Percentiles rank a stretch among this genome's conserved stretches.
Evolutionary conservation across 768 basidiomycete species (phyloP).

Genomic region (Pleurotus citrinopileatus): DNA sequence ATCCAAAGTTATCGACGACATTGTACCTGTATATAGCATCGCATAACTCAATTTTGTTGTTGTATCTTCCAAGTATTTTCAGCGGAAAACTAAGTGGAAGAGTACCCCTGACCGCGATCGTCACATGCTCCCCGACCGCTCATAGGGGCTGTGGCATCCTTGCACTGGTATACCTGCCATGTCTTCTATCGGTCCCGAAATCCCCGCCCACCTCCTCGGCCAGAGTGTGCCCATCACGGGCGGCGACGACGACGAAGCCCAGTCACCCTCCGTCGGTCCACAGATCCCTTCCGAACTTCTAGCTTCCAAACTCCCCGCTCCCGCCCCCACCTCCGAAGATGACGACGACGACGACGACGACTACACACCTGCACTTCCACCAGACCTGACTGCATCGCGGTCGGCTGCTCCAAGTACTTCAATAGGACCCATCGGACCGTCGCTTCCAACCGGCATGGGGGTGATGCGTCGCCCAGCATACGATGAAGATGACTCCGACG

Average conservation of each 20-base stretch:
- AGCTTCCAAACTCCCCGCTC: constrained; percentile 16
- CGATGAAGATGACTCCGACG: constrained; percentile 63
- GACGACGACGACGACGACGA: constrained; percentile 66
- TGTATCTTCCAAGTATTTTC: too few species aligned
- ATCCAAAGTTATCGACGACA: too few species aligned
- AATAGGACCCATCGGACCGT: constrained; percentile 43
- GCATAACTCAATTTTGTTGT: too few species aligned
- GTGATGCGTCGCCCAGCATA: constrained; percentile 27
- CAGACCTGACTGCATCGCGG: constrained; percentile 54
- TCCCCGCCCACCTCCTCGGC: constrained; percentile 47
- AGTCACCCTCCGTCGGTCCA: constrained; percentile 15
- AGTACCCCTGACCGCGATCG: too few species aligned
- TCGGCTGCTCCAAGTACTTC: constrained; percentile 21
- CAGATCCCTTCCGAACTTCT: too few species aligned
- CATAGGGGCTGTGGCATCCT: too few species aligned
- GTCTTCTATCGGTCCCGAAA: constrained; percentile 54
- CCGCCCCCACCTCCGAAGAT: constrained; percentile 19
- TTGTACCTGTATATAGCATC: too few species aligned
- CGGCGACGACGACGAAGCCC: constrained; percentile 21
- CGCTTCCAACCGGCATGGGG: constrained; percentile 28
- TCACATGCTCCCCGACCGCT: too few species aligned
- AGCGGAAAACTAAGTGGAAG: too few species aligned
- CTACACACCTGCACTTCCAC: constrained; percentile 72
- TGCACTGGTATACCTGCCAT: too few species aligned
- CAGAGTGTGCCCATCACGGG: constrained; percentile 10